Percentiles rank a stretch among this genome's conserved stretches.
Evolutionary conservation across 177 flowering plant species (phyloP).

Genomic region (Vitis hybrid): DNA sequence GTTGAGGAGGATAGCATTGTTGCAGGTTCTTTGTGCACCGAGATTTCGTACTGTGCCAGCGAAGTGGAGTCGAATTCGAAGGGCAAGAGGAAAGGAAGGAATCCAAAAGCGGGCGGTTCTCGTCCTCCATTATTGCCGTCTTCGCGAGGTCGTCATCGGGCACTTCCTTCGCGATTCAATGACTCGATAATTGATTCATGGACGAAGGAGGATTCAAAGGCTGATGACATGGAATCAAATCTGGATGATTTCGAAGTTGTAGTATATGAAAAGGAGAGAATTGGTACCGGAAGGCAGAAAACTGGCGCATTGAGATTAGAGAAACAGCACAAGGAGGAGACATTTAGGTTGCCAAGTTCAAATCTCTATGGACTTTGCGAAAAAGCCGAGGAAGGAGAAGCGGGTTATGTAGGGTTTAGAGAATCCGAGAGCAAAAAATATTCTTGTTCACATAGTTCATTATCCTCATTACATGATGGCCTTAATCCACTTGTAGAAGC

Average conservation of each 20-base stretch:
- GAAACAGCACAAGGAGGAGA: constrained; percentile 7
- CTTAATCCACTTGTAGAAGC: not conserved
- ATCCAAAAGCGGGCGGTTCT: constrained; percentile 12
- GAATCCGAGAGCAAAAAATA: constrained; percentile 14
- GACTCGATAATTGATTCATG: constrained; percentile 54
- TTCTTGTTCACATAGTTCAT: constrained; percentile 14
- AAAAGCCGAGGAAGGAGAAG: constrained; percentile 5
- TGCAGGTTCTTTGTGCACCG: constrained; percentile 38
- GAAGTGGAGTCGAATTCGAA: constrained; percentile 29
- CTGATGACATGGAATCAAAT: constrained; percentile 13
- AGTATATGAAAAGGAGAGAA: not conserved
- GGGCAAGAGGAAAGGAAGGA: constrained; percentile 8
- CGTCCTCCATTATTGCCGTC: constrained; percentile 45
- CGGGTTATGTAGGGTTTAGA: constrained; percentile 1
- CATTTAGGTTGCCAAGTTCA: constrained; percentile 5
- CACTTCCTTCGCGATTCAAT: constrained; percentile 56
- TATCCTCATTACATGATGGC: not conserved
- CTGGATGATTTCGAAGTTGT: constrained; percentile 11
- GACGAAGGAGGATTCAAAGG: constrained; percentile 41
- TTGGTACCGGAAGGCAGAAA: not conserved
- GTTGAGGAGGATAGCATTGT: constrained; percentile 28
- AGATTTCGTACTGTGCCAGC: constrained; percentile 24
- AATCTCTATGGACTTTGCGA: not conserved
- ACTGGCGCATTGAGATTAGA: not conserved
- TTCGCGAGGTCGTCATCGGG: constrained; percentile 59